phyloP scores from a whole-genome alignment of 192 early-diverging fungal species.

The Entrophospora sp. region DNA sequence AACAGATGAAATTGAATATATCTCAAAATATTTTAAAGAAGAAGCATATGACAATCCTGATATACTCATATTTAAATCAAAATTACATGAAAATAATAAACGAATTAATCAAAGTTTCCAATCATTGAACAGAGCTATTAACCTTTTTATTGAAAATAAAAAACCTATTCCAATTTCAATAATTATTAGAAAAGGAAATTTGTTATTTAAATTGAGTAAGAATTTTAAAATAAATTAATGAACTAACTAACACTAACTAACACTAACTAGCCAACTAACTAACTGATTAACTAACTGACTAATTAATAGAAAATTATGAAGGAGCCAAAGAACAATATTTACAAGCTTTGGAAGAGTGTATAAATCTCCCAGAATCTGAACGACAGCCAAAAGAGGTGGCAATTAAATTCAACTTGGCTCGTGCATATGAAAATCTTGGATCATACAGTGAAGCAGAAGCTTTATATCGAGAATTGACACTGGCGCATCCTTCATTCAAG shows the following conservation, averaged over 20 bases:
- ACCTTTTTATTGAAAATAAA: neutral
- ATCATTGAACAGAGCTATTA: neutral
- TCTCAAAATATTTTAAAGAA: neutral
- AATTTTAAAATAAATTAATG: too few relatives aligned
- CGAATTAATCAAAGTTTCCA: neutral
- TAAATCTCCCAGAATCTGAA: neutral
- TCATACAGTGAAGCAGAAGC: neutral
- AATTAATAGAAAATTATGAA: neutral
- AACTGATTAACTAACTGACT: too few relatives aligned
- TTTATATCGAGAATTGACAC: neutral
- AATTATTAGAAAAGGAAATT: neutral
- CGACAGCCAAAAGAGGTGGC: neutral
- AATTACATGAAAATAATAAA: neutral
- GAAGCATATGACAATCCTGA: neutral
- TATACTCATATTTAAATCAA: neutral
- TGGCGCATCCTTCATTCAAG: neutral
- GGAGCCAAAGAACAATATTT: neutral
- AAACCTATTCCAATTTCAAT: neutral
- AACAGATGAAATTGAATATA: neutral
- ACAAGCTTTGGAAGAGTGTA: neutral
- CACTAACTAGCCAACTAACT: too few relatives aligned
- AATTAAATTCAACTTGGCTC: neutral
- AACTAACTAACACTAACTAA: too few relatives aligned
- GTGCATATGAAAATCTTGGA: neutral
- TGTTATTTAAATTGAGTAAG: constrained; percentile 5